Evolutionary conservation across 441 rosid genomes (phyloP).

Genomic region (Erodium moschatum): DNA sequence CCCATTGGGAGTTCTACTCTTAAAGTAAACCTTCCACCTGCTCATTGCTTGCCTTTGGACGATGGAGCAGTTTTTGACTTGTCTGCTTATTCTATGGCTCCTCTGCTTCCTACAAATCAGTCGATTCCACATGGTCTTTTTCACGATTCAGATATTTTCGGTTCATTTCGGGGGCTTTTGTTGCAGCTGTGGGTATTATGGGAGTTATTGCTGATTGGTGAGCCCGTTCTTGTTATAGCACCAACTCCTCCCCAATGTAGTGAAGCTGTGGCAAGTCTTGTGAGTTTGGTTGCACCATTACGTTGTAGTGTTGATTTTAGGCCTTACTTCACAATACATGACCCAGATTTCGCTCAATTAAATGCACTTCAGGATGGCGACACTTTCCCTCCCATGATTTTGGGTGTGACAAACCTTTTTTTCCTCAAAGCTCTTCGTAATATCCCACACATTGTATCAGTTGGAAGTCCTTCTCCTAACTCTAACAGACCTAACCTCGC

Average conservation of each 20-base stretch:
- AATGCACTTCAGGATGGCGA: slow-evolving; percentile 71
- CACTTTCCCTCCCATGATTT: slow-evolving; percentile 74
- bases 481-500: slow-evolving; percentile 48
- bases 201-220: slow-evolving; percentile 90
- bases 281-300: slow-evolving; percentile 85
- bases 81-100: slow-evolving; percentile 84
- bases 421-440: slow-evolving; percentile 87
- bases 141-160: slow-evolving; percentile 89
- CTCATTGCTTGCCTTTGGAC: slow-evolving; percentile 75
- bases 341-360: slow-evolving; percentile 63
- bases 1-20: slow-evolving; percentile 82
- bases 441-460: slow-evolving; percentile 84
- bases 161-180: slow-evolving; percentile 65
- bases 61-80: slow-evolving; percentile 49
- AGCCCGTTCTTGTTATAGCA: slow-evolving; percentile 85
- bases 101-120: slow-evolving; percentile 81
- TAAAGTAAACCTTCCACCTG: slow-evolving; percentile 81
- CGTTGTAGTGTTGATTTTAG: slow-evolving; percentile 85
- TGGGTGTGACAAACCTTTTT: slow-evolving; percentile 93
- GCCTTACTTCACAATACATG: slow-evolving; percentile 95
- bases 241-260: slow-evolving; percentile 95
- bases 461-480: slow-evolving; percentile 65
- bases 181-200: slow-evolving; percentile 88
- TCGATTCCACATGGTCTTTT: slow-evolving; percentile 90
- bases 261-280: slow-evolving; percentile 94